These are phyloP conservation scores for Ilyonectria robusta DNA, from an alignment of 2,329 filamentous ascomycete genomes.

Conservation along the genomic window DNA sequence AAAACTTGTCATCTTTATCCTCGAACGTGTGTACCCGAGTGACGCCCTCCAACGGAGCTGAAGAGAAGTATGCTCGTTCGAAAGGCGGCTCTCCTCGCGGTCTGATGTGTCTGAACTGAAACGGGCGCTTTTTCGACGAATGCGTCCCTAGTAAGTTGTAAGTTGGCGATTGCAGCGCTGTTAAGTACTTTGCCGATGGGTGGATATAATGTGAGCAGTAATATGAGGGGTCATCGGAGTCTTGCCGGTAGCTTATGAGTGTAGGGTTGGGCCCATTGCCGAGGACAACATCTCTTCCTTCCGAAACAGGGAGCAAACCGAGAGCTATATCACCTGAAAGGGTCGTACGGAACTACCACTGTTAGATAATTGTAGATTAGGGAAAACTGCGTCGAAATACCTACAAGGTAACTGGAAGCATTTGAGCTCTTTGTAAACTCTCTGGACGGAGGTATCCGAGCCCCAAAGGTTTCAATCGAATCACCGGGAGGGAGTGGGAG, in stretches of 20 bases:
- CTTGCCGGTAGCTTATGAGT: slow-evolving; percentile 12
- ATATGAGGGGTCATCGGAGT: too few species aligned
- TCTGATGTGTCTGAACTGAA: too few species aligned
- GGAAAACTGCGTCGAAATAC: too few species aligned
- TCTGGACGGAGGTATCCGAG: not conserved
- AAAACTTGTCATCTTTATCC: not conserved
- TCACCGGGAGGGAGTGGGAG: slow-evolving; percentile 23
- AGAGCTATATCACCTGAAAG: slow-evolving; percentile 19
- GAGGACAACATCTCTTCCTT: not conserved
- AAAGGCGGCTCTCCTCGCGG: too few species aligned
- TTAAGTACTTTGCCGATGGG: too few species aligned
- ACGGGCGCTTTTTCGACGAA: too few species aligned
- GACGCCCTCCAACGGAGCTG: slow-evolving; percentile 7
- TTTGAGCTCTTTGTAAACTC: too few species aligned
- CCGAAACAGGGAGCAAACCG: not conserved
- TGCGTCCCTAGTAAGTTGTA: too few species aligned
- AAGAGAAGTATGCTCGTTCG: not conserved
- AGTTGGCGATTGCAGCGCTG: too few species aligned
- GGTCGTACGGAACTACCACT: slow-evolving; percentile 13
- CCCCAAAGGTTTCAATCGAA: not conserved
- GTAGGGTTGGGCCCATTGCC: not conserved
- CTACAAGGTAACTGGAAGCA: too few species aligned
- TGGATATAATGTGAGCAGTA: too few species aligned
- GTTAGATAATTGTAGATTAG: not conserved
- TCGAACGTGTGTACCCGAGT: slow-evolving; percentile 7